Percentiles rank a stretch among this genome's conserved stretches.
These are phyloP conservation scores for Daldinia loculata DNA, from an alignment of 495 filamentous ascomycete genomes.

Conservation along the genomic window DNA sequence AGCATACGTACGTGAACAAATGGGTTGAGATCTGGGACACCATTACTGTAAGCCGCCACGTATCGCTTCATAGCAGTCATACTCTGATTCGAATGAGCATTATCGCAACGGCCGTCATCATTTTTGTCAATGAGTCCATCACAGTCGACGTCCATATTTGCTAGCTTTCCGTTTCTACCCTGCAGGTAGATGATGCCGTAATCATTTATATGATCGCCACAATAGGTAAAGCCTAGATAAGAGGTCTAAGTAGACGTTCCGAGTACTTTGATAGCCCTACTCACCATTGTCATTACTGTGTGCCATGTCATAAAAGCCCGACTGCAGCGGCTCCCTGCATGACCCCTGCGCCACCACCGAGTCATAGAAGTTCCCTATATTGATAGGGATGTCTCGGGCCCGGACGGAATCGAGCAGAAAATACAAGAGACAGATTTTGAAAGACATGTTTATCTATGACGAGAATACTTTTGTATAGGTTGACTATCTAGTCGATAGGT, in stretches of 20 bases:
- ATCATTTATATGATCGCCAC: neutral
- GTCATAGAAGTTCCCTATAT: neutral
- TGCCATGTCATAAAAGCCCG: neutral
- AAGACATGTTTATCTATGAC: neutral
- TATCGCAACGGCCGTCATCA: neutral
- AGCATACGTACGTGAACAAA: conserved; percentile 64
- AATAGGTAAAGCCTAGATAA: neutral
- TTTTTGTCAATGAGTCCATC: neutral
- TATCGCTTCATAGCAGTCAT: neutral
- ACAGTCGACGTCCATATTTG: neutral
- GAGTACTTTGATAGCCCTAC: neutral
- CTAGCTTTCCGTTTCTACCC: neutral
- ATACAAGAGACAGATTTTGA: neutral
- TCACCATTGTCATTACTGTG: neutral
- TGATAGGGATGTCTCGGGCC: neutral
- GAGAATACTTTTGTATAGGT: neutral
- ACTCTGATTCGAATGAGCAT: neutral
- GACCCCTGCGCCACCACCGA: neutral
- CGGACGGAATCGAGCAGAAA: neutral
- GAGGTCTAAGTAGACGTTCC: no score
- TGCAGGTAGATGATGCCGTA: neutral
- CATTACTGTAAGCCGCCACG: conserved; percentile 8
- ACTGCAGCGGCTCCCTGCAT: neutral
- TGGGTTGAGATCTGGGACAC: conserved; percentile 60
- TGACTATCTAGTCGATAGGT: neutral